phyloP scores from a whole-genome alignment of 2,329 filamentous ascomycete genomes.

The Colletotrichum spinosum region DNA sequence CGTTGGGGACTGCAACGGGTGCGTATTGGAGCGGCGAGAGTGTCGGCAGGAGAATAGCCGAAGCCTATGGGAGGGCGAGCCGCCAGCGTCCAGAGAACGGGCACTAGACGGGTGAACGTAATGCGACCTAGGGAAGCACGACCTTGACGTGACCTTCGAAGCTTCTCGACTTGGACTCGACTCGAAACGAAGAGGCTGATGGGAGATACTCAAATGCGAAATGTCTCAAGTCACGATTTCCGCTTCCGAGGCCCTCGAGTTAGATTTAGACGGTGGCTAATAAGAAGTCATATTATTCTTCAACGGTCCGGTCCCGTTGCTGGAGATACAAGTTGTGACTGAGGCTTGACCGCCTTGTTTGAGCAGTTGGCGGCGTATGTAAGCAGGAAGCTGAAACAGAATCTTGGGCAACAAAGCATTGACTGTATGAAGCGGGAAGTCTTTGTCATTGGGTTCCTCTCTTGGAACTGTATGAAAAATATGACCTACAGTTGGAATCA shows the following conservation, averaged over 20 bases:
- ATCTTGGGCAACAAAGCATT: conserved; percentile 2
- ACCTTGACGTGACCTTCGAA: not conserved
- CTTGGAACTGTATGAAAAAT: too few relatives aligned
- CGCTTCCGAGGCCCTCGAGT: too few relatives aligned
- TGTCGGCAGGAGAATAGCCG: conserved; percentile 74
- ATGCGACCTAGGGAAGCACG: not conserved
- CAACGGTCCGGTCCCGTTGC: too few relatives aligned
- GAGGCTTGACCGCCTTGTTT: too few relatives aligned
- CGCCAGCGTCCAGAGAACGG: conserved; percentile 1
- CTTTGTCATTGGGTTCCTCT: too few relatives aligned
- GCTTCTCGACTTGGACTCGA: not conserved
- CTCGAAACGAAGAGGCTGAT: not conserved
- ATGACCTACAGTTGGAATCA: too few relatives aligned
- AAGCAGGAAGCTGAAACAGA: conserved; percentile 16
- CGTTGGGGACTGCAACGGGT: conserved; percentile 87
- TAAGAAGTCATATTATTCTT: too few relatives aligned
- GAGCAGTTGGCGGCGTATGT: not conserved
- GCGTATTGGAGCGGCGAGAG: conserved; percentile 93
- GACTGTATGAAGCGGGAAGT: not conserved
- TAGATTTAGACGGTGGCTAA: too few relatives aligned
- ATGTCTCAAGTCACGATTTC: too few relatives aligned
- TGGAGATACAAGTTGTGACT: too few relatives aligned
- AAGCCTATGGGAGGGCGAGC: conserved; percentile 57
- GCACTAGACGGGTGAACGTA: conserved; percentile 1
- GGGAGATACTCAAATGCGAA: too few relatives aligned